Evolutionary conservation across 768 basidiomycete genomes (phyloP).

Genomic region (Cystobasidiopsis lactophilus): DNA sequence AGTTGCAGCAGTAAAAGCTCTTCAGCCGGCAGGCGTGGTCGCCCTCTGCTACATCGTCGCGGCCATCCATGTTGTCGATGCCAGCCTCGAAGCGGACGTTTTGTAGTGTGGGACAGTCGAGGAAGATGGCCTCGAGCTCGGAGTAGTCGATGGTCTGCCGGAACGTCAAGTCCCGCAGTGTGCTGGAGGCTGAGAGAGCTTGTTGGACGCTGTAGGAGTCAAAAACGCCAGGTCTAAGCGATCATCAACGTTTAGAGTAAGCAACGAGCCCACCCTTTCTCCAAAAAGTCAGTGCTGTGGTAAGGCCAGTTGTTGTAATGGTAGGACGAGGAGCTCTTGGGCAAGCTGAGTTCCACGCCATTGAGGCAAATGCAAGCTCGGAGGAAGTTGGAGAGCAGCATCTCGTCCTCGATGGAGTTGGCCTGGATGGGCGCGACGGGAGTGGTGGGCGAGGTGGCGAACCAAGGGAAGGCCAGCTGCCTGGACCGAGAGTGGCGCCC

Average conservation of each 20-base stretch:
- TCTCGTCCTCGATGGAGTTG: too few relatives aligned
- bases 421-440: not conserved
- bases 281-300: not conserved
- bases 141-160: not conserved
- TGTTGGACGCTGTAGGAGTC: not conserved
- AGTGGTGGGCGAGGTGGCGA: not conserved
- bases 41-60: not conserved
- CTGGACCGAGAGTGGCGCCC: not conserved
- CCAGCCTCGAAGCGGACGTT: not conserved
- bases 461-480: not conserved
- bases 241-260: not conserved
- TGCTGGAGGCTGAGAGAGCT: not conserved
- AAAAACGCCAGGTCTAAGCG: not conserved
- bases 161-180: not conserved
- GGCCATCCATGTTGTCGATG: conserved; percentile 1
- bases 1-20: not conserved
- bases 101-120: not conserved
- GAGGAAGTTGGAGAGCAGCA: too few relatives aligned
- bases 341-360: not conserved
- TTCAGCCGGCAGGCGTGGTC: not conserved
- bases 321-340: not conserved
- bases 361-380: too few relatives aligned
- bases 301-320: not conserved
- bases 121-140: not conserved
- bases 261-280: not conserved